phyloP scores from a whole-genome alignment of 2,329 filamentous ascomycete species.

The Fusarium piperis region DNA sequence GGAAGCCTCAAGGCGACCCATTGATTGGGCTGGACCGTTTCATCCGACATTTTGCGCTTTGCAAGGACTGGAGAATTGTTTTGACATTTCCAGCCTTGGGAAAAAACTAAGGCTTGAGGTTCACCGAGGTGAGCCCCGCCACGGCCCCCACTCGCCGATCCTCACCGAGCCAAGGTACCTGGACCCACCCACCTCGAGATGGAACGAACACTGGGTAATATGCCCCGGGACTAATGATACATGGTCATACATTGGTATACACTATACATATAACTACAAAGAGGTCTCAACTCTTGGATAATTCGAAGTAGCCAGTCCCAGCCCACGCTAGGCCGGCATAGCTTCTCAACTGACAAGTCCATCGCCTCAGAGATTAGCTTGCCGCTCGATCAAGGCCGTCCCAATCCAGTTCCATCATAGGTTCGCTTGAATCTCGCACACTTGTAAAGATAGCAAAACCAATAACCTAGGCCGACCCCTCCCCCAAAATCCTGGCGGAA shows the following conservation, averaged over 20 bases:
- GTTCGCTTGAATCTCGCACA: not conserved
- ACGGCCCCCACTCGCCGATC: slow-evolving; percentile 17
- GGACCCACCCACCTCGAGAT: not conserved
- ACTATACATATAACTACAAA: not conserved
- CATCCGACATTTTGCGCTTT: slow-evolving; percentile 44
- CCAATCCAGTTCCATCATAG: not conserved
- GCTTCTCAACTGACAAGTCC: not conserved
- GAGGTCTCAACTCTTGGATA: not conserved
- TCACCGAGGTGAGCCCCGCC: slow-evolving; percentile 48
- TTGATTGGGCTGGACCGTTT: slow-evolving; percentile 60
- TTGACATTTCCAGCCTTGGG: slow-evolving; percentile 19
- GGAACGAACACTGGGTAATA: not conserved
- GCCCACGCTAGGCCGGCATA: not conserved
- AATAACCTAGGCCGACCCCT: not conserved
- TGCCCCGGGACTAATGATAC: not conserved
- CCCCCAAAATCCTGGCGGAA: not conserved
- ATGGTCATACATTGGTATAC: not conserved
- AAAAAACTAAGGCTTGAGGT: slow-evolving; percentile 39
- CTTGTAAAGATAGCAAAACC: not conserved
- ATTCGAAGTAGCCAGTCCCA: not conserved
- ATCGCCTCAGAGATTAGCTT: not conserved
- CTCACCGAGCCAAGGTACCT: slow-evolving; percentile 11
- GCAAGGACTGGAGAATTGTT: slow-evolving; percentile 12
- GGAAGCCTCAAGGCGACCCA: slow-evolving; percentile 70
- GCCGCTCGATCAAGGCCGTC: not conserved